Evolutionary conservation across 495 filamentous ascomycete genomes (phyloP), one percentile per base, ranked within the genome.

Genomic region (Hypomontagnella submonticulosa): DNA sequence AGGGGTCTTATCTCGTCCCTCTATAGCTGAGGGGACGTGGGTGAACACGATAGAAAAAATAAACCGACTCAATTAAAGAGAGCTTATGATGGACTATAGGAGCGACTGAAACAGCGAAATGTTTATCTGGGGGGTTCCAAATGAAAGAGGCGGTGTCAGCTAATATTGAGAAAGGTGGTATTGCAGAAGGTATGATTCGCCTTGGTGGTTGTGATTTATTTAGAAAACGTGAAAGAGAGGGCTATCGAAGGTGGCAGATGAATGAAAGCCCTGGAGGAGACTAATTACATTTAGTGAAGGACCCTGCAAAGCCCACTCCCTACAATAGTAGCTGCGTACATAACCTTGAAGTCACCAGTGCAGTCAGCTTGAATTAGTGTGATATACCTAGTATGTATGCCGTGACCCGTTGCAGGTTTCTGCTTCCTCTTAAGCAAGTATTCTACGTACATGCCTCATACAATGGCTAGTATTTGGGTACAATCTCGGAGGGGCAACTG

Each of bases 141-240:
- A 34, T 16, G 19, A 54, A 58, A 57, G 20, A 61, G 57, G 52
- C n/a, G 43, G 12, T 30, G 56, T 66, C 37, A 53, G 55, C 43
- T 7, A 4, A 47, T 49, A 41, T 6, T 30, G 42, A 37, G 43
- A 50, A 43, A 23, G 50, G 16, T 18, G 20, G 12, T 38, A 48
- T 56, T 34, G 65, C 54, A 42, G 65, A 59, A 48, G 54, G 65
- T 68, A 68, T 63, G 59, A 27, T 48, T 50, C 37, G 51, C 13
- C 34, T 52, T 40, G 36, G 49, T 55, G 44, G 44, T 52, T 15
- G 38, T 27, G 58, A 58, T 62, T 57, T 55, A 53, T 53, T 27
- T 53, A 15, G 49, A 57, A 50, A 57, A 62, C 37, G 55, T 68
- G 66, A 69, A 69, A 64, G 60, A 48, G 54, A 64, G 59, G 56